Evolutionary conservation across 495 filamentous ascomycete species (phyloP), one percentile per base, ranked within the genome.

Genomic region (Tuber magnatum): DNA sequence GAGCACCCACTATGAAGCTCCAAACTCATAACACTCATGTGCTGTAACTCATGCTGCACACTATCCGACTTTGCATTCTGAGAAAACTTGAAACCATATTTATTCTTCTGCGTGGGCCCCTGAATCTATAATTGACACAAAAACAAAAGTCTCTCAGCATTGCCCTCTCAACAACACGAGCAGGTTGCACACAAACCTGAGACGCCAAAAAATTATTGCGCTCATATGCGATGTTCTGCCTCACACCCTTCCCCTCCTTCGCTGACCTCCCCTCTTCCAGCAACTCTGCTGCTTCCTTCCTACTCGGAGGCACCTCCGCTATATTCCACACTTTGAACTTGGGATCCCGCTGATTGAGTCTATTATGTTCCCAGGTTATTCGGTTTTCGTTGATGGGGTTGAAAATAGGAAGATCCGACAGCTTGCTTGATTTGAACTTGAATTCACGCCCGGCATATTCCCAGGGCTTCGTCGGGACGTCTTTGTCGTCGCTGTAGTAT

Each of bases 1-100:
- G 68, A 20, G 18, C 74, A 43, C 56, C 32, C 75, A 80, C 80
- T 74, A 83, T 99, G 95, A n/a, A 98, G 83, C 81, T 99, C 95
- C 9, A 99, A 83, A 79, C 94, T 94, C 94, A 99, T 94, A 46
- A 89, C 92, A 83, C 92, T 97, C 94, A 98, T 98, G 82, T 97
- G 94, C 77, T 97, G 94, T 9, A 90, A 88, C 82, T 97, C 93
- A 77, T 94, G 92, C 78, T 92, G 88, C 51, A 95, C 91, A 81
- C 90, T 93, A 0, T 90, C 92, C 7, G 90, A 89, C 80, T 89
- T 89, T 72, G 86, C 84, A 78, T 91, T 92, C 81, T 95, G 94
- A 1, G 93, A 94, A 82, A 92, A 95, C 81, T 93, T 95, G 85
- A 94, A 93, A 3, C 92, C 93, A 82, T 93, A 87, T 69, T 88